A percentile compares a stretch with the other conserved stretches of the same genome.
Conservation (phyloP, 495 filamentous ascomycete species). For the Cenococcum geophilum region DNA sequence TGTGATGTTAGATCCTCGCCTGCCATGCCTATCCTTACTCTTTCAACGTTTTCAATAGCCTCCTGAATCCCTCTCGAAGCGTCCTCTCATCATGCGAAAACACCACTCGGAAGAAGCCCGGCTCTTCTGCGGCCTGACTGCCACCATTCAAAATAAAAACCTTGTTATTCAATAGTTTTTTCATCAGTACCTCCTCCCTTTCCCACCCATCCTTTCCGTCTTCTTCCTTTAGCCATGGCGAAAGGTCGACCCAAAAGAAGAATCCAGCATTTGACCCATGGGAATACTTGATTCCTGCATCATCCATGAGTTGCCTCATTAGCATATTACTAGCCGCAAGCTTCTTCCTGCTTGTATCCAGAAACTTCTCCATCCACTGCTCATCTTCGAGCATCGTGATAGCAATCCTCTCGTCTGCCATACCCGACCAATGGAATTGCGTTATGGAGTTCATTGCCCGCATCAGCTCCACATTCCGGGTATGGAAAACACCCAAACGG, state of each 20-base stretch:
- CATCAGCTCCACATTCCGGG: slow-evolving; percentile 44
- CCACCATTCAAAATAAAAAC: slow-evolving; percentile 44
- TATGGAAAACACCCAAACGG: slow-evolving; percentile 49
- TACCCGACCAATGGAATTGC: slow-evolving; percentile 46
- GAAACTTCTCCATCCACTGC: slow-evolving; percentile 43
- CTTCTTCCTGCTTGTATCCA: slow-evolving; percentile 39
- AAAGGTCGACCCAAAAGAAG: slow-evolving; percentile 55
- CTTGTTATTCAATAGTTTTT: slow-evolving; percentile 37
- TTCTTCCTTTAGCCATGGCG: slow-evolving; percentile 36
- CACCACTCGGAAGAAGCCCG: slow-evolving; percentile 49
- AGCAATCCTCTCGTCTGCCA: slow-evolving; percentile 43
- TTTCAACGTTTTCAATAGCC: slow-evolving; percentile 26
- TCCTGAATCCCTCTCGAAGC: slow-evolving; percentile 43
- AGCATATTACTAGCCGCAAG: slow-evolving; percentile 29
- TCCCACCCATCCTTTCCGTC: slow-evolving; percentile 32
- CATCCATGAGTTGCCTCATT: too few relatives aligned
- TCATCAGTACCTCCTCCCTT: slow-evolving; percentile 38
- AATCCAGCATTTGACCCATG: slow-evolving; percentile 47
- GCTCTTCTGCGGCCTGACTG: slow-evolving; percentile 41
- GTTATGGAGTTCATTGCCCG: slow-evolving; percentile 39
- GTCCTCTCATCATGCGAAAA: slow-evolving; percentile 41
- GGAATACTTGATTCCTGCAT: slow-evolving; percentile 27
- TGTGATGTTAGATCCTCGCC: too few relatives aligned
- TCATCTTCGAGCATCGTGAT: slow-evolving; percentile 46
- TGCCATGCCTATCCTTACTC: too few relatives aligned